Evolutionary conservation across 1,284 basidiomycete species (phyloP), one percentile per base, ranked within the genome.

Genomic region (Microbotryum lychnidis-dioicae): DNA sequence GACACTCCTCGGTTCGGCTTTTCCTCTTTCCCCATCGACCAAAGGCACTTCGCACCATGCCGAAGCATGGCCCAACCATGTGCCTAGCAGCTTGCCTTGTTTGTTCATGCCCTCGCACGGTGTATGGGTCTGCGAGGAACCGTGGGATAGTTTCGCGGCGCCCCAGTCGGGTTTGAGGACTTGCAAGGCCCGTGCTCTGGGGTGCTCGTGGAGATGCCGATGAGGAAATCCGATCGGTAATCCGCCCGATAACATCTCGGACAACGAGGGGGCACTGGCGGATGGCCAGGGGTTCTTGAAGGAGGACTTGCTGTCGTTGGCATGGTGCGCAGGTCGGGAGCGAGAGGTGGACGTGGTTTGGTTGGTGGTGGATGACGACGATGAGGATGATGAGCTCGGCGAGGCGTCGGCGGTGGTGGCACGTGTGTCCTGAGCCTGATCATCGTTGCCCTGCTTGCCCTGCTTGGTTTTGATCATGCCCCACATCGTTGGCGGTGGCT

Each of bases 251-350:
- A 63, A 25, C n/a, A 69, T 55, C 45, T 69, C 65, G 16, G 60
- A 53, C 14, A 60, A 61, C 7, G 62, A 62, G 9, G 69, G 66
- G 2, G 63, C 42, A 2, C 50, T 37, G 4, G 70, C 70, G 2
- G 65, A 67, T 25, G 70, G 69, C 70, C 70, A 71, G 1, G 70
- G 70, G 58, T 71, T 71, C 23, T 56, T 50, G 59, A 70, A 71
- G 8, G 61, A 60, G 25, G 60, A 60, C 16, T 65, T 62, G 51
- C 54, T 51, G 31, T 58, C 56, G 33, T 64, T 58, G 52, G 63
- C 61, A 51, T 68, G 66, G 62, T 69, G 68, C 21, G 61, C 18
- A 2, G 66, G 68, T 6, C 52, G 42, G 4, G 27, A 27, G 29
- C n/a, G 54, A 21, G 23, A 23, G 6, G 1, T 50, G 10, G 18